Percentiles rank a stretch among this genome's conserved stretches.
phyloP scores from a whole-genome alignment of 148 eudicot genomes.

The Camellia lanceoleosa region DNA sequence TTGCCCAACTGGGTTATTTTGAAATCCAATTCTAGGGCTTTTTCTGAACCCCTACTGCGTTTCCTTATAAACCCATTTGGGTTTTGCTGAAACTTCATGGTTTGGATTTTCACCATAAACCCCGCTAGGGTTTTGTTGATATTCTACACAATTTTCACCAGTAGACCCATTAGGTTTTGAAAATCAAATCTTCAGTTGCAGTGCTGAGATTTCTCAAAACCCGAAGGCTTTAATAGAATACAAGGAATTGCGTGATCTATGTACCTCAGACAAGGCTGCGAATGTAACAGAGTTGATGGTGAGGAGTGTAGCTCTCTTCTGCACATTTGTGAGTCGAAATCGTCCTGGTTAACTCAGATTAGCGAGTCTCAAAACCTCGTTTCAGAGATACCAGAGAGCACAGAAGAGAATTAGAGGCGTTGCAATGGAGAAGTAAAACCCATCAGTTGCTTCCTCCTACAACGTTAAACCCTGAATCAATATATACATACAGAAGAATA shows the following conservation, averaged over 20 bases:
- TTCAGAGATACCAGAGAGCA: neutral
- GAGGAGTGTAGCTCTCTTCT: constrained; percentile 32
- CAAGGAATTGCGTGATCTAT: constrained; percentile 13
- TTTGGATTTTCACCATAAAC: constrained; percentile 7
- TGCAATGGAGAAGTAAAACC: neutral
- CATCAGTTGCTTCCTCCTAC: too few relatives aligned
- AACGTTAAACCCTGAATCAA: neutral
- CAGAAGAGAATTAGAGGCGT: neutral
- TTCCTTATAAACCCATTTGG: constrained; percentile 1
- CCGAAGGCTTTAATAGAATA: constrained; percentile 9
- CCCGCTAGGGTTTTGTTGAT: constrained; percentile 20
- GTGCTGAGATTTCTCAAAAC: constrained; percentile 29
- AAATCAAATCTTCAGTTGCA: constrained; percentile 38
- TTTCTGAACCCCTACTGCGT: constrained; percentile 1
- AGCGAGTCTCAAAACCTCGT: neutral
- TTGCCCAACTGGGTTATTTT: constrained; percentile 12
- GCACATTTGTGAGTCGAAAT: constrained; percentile 28
- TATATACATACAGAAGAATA: too few relatives aligned
- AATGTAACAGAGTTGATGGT: constrained; percentile 22
- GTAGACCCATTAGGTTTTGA: constrained; percentile 18
- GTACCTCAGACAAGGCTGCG: constrained; percentile 30
- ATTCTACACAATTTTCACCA: constrained; percentile 12
- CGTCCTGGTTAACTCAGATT: neutral
- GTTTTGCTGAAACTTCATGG: constrained; percentile 3
- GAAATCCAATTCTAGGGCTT: constrained; percentile 15